These are phyloP conservation scores for Mycena rosella DNA, from an alignment of 768 basidiomycete species.

Conservation along the genomic window DNA sequence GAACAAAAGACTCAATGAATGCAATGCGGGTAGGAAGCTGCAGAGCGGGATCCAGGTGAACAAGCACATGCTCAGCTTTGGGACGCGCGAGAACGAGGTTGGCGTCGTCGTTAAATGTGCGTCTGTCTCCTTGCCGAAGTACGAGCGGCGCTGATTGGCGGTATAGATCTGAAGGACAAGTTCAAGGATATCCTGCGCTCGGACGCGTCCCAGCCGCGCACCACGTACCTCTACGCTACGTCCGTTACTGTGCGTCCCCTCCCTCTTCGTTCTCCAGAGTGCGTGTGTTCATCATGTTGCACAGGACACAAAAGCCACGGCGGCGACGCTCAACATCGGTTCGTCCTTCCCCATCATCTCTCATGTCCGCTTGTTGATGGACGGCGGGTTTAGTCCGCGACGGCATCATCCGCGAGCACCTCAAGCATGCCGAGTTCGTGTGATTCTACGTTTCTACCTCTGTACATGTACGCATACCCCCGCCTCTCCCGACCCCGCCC, in stretches of 20 bases:
- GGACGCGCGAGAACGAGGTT: constrained; percentile 55
- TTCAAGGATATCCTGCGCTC: constrained; percentile 35
- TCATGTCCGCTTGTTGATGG: background rate
- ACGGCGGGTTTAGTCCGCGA: constrained; percentile 29
- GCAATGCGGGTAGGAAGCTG: constrained; percentile 40
- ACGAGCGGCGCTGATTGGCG: background rate
- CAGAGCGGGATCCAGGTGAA: constrained; percentile 57
- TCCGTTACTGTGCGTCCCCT: constrained; percentile 33
- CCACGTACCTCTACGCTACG: constrained; percentile 37
- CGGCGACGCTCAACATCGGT: constrained; percentile 36
- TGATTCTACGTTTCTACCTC: too few species aligned
- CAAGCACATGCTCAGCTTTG: constrained; percentile 54
- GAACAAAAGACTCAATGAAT: too few species aligned
- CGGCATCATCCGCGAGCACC: constrained; percentile 39
- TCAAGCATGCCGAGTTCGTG: constrained; percentile 39
- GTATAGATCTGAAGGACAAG: constrained; percentile 36
- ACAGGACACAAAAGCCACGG: constrained; percentile 40
- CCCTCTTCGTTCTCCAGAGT: background rate
- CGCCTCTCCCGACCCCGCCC: too few species aligned
- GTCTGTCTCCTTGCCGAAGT: constrained; percentile 17
- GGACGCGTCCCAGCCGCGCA: constrained; percentile 24
- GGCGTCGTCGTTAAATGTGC: constrained; percentile 58
- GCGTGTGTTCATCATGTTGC: too few species aligned
- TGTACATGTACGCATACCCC: too few species aligned
- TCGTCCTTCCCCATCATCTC: background rate